Evolutionary conservation across 345 rosid genomes (phyloP).

Genomic region (Rubroshorea leprosula): DNA sequence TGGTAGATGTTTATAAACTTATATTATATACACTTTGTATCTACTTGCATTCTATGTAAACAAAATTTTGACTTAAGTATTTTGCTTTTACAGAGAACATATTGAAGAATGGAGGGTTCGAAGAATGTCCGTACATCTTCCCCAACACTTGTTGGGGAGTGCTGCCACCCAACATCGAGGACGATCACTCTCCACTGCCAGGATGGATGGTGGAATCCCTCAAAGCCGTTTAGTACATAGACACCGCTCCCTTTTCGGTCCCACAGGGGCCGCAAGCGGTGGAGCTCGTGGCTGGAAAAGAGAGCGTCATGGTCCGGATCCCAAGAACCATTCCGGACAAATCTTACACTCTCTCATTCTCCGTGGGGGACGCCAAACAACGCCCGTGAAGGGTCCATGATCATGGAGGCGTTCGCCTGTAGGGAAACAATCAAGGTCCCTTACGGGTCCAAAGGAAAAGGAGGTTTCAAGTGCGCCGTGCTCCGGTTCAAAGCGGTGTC

Average conservation of each 20-base stretch:
- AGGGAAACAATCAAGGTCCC: slow-evolving; percentile 34
- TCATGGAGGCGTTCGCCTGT: slow-evolving; percentile 62
- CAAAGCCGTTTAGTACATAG: slow-evolving; percentile 67
- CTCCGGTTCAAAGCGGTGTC: slow-evolving; percentile 51
- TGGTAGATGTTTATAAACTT: too few relatives aligned
- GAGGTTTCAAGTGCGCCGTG: slow-evolving; percentile 40
- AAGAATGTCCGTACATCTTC: slow-evolving; percentile 64
- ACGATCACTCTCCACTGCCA: slow-evolving; percentile 58
- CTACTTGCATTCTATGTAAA: too few relatives aligned
- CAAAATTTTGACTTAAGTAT: too few relatives aligned
- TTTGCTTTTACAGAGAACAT: slow-evolving; percentile 30
- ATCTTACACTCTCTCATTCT: slow-evolving; percentile 47
- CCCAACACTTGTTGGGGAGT: slow-evolving; percentile 54
- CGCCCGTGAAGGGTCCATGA: slow-evolving; percentile 56
- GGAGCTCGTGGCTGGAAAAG: slow-evolving; percentile 74
- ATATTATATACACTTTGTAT: too few relatives aligned
- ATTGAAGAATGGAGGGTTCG: slow-evolving; percentile 66
- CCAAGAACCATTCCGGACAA: slow-evolving; percentile 37
- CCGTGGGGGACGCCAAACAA: slow-evolving; percentile 57
- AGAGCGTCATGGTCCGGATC: slow-evolving; percentile 61
- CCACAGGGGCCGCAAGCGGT: slow-evolving; percentile 52
- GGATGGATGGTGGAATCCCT: slow-evolving; percentile 88
- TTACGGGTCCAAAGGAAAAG: slow-evolving; percentile 56
- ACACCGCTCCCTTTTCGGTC: slow-evolving; percentile 47
- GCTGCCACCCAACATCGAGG: slow-evolving; percentile 65